Base-by-base conservation (phyloP, 345 rosid species). In the Hypericum androsaemum region DNA sequence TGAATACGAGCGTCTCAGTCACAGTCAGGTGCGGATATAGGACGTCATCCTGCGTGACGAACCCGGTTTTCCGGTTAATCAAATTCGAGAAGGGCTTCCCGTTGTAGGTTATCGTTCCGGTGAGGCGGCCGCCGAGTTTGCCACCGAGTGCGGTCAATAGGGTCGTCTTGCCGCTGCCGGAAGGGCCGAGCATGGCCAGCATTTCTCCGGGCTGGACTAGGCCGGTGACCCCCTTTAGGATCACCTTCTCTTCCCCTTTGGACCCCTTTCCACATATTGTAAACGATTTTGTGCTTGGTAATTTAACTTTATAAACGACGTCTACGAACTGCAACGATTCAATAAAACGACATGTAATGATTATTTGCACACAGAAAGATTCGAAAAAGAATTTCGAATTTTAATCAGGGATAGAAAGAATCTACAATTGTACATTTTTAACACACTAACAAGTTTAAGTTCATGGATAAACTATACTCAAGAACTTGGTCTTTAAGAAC, bases 11-110 rank as follows among this genome's bases (percentile, higher is more conserved):
- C 12, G 88, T 79, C 62, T 82, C 88, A 2, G 67, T 55, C 3
- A 81, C 84, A 0, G 84, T 81, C 39, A 81, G 59, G 56, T 81
- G 58, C 42, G 82, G 77, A 37, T 76, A 74, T 13, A 81, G 69
- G 43, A 76, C 78, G 47, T 81, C 82, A 6, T 81, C 78, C 58
- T 81, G 88, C 41, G 88, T 74, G 41, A 81, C 88, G 17, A 81
- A 81, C 12, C 82, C 88, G 0, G 70, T 81, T 46, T 53, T 65
- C 57, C 82, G 46, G 53, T 70, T 76, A 52, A 78, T 71, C 10
- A 45, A 40, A 41, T 53, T 73, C 8, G 81, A 70, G 48, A 73
- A 75, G 9, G 67, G 70, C 22, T 71, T 64, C 52, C 67, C 70
- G 43, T 80, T 80, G 72, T 73, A 80, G 10, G 71, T 59, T 57